Percentiles rank a stretch among this genome's conserved stretches.
phyloP scores from a whole-genome alignment of 805 yeast genomes.

The Clavispora vitiphila region DNA sequence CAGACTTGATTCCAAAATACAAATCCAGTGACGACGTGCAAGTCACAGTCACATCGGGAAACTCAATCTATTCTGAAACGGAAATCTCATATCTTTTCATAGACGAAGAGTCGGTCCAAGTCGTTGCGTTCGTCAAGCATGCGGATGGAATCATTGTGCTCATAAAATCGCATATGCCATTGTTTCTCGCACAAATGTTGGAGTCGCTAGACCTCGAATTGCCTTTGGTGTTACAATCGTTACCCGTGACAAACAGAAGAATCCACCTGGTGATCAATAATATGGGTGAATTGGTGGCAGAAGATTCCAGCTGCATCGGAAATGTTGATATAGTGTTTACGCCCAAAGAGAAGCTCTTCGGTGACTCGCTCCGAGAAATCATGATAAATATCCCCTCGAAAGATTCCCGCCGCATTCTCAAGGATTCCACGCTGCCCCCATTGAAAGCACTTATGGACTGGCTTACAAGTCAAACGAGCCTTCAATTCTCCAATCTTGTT shows the following conservation, averaged over 20 bases:
- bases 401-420: slow-evolving; percentile 4
- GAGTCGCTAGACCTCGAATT: slow-evolving; percentile 8
- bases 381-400: slow-evolving; percentile 5
- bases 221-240: slow-evolving; percentile 6
- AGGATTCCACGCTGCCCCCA: neutral
- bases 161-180: slow-evolving; percentile 3
- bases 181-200: slow-evolving; percentile 8
- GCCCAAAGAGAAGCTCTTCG: slow-evolving; percentile 6
- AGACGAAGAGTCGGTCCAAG: slow-evolving; percentile 3
- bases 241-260: neutral
- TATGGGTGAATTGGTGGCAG: neutral
- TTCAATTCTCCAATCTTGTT: slow-evolving; percentile 6
- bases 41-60: slow-evolving; percentile 2
- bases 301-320: slow-evolving; percentile 4
- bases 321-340: slow-evolving; percentile 7
- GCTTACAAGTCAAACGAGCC: slow-evolving; percentile 9
- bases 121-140: slow-evolving; percentile 6
- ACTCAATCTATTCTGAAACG: neutral
- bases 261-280: slow-evolving; percentile 4
- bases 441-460: slow-evolving; percentile 5
- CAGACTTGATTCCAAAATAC: slow-evolving; percentile 8
- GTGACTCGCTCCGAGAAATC: slow-evolving; percentile 7
- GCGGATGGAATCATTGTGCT: slow-evolving; percentile 2
- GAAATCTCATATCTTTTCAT: slow-evolving; percentile 4
- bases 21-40: slow-evolving; percentile 6